Percentiles rank a stretch among this genome's conserved stretches.
phyloP scores from a whole-genome alignment of 768 basidiomycete genomes.

The Xerocomellus chrysenteron region DNA sequence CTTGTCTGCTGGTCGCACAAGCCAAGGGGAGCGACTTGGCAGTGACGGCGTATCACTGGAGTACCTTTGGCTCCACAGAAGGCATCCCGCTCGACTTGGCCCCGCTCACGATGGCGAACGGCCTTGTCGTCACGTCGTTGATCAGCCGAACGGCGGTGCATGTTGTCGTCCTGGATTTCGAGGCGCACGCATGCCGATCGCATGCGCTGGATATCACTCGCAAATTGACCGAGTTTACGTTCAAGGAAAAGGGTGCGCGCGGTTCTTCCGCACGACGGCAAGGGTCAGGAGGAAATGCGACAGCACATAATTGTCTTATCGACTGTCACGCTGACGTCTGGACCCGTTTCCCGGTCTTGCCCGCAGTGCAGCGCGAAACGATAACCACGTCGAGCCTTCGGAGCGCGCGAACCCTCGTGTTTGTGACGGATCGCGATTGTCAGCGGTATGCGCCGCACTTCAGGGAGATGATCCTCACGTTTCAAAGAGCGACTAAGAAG shows the following conservation, averaged over 20 bases:
- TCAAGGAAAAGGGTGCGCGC: constrained; percentile 42
- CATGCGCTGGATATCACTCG: constrained; percentile 51
- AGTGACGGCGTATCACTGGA: constrained; percentile 52
- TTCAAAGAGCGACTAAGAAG: constrained; percentile 52
- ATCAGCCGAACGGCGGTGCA: constrained; percentile 39
- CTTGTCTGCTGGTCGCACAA: constrained; percentile 46
- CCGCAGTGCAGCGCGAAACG: constrained; percentile 49
- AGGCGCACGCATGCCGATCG: constrained; percentile 37
- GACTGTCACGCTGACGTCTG: constrained; percentile 58
- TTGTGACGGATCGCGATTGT: constrained; percentile 42
- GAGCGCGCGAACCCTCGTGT: constrained; percentile 38
- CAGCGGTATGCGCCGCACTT: constrained; percentile 44
- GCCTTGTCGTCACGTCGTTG: constrained; percentile 44
- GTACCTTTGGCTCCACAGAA: constrained; percentile 50
- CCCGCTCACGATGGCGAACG: constrained; percentile 18
- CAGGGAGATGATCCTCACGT: constrained; percentile 40
- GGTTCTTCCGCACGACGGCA: constrained; percentile 10
- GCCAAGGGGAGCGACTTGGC: constrained; percentile 6
- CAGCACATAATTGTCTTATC: constrained; percentile 49
- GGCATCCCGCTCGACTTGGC: constrained; percentile 44
- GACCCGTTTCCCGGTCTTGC: constrained; percentile 58
- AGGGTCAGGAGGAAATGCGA: constrained; percentile 4
- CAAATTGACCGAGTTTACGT: constrained; percentile 55
- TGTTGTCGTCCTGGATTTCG: too few relatives aligned
- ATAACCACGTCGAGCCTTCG: constrained; percentile 36